phyloP scores from a whole-genome alignment of 257 asterid species.

The Verbascum thapsus region DNA sequence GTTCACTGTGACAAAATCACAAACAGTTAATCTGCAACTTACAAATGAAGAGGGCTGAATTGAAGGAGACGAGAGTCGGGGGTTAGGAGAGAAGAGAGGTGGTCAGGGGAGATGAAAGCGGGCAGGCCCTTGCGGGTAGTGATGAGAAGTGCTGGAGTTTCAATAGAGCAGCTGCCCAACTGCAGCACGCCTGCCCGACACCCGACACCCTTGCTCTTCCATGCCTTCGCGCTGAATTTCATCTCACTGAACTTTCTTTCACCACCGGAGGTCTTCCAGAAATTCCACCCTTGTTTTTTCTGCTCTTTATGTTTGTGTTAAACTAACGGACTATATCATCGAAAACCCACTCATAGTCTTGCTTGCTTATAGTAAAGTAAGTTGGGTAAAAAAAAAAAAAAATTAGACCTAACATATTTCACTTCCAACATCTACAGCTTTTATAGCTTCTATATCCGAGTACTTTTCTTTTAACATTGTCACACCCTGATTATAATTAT shows the following conservation, averaged over 20 bases:
- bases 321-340: no score
- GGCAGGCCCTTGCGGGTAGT: conserved; percentile 90
- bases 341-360: no score
- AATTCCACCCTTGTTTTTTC: no score
- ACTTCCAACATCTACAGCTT: no score
- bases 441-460: no score
- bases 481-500: no score
- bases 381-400: no score
- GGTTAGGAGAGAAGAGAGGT: conserved; percentile 69
- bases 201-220: conserved; percentile 84
- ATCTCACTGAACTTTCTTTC: conserved; percentile 34
- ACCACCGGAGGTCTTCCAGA: no score
- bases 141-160: conserved; percentile 87
- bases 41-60: conserved; percentile 87
- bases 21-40: conserved; percentile 36
- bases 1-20: conserved; percentile 20
- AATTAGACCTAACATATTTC: no score
- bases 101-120: conserved; percentile 85
- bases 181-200: conserved; percentile 71
- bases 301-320: no score
- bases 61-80: conserved; percentile 82
- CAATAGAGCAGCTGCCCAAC: conserved; percentile 54
- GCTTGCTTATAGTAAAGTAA: no score
- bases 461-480: no score
- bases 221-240: conserved; percentile 68